A percentile compares a stretch with the other conserved stretches of the same genome.
Conservation (phyloP, 108 stramenopile species). For the Pseudonitzschia multistriata region DNA sequence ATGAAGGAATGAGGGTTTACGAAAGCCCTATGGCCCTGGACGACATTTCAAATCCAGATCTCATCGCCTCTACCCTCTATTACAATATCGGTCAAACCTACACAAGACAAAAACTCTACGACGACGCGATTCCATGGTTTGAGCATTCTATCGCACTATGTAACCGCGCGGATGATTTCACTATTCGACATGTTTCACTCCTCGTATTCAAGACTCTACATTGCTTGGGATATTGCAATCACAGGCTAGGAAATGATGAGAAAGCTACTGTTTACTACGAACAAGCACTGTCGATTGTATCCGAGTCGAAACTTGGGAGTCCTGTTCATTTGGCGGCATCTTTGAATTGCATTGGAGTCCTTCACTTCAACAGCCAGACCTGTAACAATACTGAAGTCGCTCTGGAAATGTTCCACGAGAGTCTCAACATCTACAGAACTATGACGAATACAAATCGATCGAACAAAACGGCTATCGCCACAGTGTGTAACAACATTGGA, state of each 20-base stretch:
- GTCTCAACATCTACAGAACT: conserved; percentile 39
- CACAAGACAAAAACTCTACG: conserved; percentile 37
- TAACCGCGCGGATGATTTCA: conserved; percentile 22
- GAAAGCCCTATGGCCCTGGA: conserved; percentile 31
- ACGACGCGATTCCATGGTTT: conserved; percentile 48
- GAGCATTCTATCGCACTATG: conserved; percentile 23
- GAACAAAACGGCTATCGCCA: conserved; percentile 43
- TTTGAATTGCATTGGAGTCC: conserved; percentile 47
- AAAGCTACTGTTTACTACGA: conserved; percentile 34
- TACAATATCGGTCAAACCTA: conserved; percentile 72
- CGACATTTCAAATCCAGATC: conserved; percentile 27
- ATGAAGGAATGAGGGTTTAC: conserved; percentile 53
- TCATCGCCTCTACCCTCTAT: conserved; percentile 43
- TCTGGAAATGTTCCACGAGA: conserved; percentile 34
- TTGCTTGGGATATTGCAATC: conserved; percentile 45
- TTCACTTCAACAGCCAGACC: conserved; percentile 30
- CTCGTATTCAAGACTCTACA: conserved; percentile 11
- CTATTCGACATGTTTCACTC: background rate
- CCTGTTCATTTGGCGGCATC: conserved; percentile 30
- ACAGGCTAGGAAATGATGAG: conserved; percentile 39
- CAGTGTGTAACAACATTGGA: conserved; percentile 70
- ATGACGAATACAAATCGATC: conserved; percentile 23
- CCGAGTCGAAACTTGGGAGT: conserved; percentile 4
- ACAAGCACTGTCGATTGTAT: conserved; percentile 15
- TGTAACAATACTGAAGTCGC: conserved; percentile 33